Evolutionary conservation across 164 flowering plant genomes (phyloP).

Genomic region (Stephania cephalantha): DNA sequence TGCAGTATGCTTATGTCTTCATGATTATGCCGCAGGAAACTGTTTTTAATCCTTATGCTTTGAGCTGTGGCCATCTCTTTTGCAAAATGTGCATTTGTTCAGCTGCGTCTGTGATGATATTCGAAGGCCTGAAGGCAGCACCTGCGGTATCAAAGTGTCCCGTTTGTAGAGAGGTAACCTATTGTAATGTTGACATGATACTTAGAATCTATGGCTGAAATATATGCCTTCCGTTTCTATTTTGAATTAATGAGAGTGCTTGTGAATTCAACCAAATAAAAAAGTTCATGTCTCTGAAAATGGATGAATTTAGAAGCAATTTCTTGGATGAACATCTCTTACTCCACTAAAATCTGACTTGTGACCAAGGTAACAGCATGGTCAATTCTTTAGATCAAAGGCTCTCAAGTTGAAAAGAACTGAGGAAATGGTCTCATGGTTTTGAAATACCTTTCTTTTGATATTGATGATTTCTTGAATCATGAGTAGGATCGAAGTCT

Average conservation of each 20-base stretch:
- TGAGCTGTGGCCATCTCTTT: conserved; percentile 82
- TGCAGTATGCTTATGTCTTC: background rate
- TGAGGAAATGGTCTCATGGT: too few species aligned
- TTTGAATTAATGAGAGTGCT: background rate
- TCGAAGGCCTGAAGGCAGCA: conserved; percentile 67
- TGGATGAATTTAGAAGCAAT: background rate
- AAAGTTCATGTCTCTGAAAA: background rate
- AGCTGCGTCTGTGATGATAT: conserved; percentile 65
- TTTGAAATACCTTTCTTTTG: background rate
- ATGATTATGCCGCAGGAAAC: conserved; percentile 41
- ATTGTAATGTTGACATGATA: background rate
- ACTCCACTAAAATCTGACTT: background rate
- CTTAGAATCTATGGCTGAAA: background rate
- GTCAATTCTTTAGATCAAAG: background rate
- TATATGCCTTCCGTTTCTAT: background rate
- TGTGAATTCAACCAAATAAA: too few species aligned
- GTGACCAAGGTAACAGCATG: background rate
- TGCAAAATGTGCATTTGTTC: conserved; percentile 84
- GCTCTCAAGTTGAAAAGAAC: too few species aligned
- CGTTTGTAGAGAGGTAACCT: conserved; percentile 68
- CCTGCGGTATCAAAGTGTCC: conserved; percentile 61
- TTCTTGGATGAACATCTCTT: background rate
- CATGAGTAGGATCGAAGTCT: background rate
- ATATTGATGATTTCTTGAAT: background rate
- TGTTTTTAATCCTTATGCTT: conserved; percentile 79